Conservation (phyloP, 2,329 filamentous ascomycete genomes). For the Nemania sp. region DNA sequence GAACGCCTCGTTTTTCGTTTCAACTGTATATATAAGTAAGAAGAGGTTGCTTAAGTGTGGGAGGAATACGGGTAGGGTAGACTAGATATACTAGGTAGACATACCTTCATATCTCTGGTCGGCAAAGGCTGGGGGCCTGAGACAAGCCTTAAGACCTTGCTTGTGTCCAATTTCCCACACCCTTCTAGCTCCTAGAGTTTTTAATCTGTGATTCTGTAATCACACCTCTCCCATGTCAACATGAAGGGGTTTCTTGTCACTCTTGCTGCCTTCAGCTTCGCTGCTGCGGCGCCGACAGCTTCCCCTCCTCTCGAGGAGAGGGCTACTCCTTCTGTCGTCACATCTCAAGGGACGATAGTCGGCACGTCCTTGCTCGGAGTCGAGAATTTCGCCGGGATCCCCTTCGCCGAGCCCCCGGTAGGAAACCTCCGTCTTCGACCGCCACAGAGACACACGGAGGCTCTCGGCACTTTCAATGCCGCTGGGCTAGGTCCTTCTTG, state of each 20-base stretch:
- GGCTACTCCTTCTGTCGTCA: constrained; percentile 34
- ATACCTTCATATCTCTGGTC: too few relatives aligned
- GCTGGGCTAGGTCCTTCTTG: constrained; percentile 64
- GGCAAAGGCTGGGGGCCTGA: background rate
- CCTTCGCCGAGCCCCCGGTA: constrained; percentile 72
- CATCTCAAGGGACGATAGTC: constrained; percentile 38
- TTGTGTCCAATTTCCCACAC: background rate
- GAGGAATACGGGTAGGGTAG: constrained; percentile 3
- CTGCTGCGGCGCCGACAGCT: constrained; percentile 30
- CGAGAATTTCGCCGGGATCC: constrained; percentile 75
- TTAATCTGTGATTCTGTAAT: background rate
- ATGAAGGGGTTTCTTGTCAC: constrained; percentile 23
- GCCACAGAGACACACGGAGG: constrained; percentile 62
- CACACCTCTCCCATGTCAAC: background rate
- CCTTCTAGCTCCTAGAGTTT: background rate
- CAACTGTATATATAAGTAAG: constrained; percentile 15
- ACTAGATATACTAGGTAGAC: background rate
- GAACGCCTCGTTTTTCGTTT: background rate
- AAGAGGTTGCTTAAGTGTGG: background rate
- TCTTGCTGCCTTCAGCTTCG: constrained; percentile 26
- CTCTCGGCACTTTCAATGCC: constrained; percentile 64
- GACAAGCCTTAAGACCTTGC: background rate
- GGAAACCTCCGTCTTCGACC: constrained; percentile 70
- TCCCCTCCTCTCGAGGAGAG: constrained; percentile 32
- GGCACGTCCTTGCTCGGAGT: constrained; percentile 45